Base-by-base conservation (phyloP, 1,284 basidiomycete genomes). In the Boletus hoseneyae region DNA sequence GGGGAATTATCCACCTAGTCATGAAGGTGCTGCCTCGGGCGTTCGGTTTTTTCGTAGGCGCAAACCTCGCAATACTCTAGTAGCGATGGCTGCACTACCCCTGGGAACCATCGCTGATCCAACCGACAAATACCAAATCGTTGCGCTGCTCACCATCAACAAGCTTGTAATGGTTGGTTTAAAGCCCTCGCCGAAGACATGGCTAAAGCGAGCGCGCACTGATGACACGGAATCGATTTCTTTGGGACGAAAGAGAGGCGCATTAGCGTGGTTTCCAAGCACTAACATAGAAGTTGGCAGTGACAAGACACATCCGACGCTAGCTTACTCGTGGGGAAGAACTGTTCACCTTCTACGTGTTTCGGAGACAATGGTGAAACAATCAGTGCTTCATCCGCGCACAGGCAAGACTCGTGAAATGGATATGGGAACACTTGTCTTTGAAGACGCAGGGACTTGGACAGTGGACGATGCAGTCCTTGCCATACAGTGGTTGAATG, bases 111-210 rank as follows among this genome's bases (percentile, higher is more conserved):
- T 74, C 0, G 72, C 82, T 3, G 92, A 97, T 72, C 65, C 83
- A 0, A 90, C 90, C 0, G 96, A 99, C 64, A 62, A 73, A n/a
- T 90, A 94, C 63, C 81, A 89, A 42, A 75, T 98, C 30, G 78
- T 93, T 27, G 94, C 95, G 0, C 70, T 99, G 42, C 76, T 99
- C 35, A 97, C 96, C 0, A 85, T 91, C 0, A 79, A 85, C 21
- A 99, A 99, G 64, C 73, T 99, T 13, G 91, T 99, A 4, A 79
- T 99, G 34, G 92, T 98, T 3, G 95, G 93, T 3, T 69, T 99
- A 56, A 95, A 93, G 62, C 97, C 97, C 1, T 79, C 82, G 0
- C 90, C 97, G 3, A 85, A 90, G 60, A 99, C 96, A 0, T 98
- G 95, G 93, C 90, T 90, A 64, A 85, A 93, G 57, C 81, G 79